Base-by-base conservation (phyloP, 805 yeast genomes). In the Candida xiaguanensis region DNA sequence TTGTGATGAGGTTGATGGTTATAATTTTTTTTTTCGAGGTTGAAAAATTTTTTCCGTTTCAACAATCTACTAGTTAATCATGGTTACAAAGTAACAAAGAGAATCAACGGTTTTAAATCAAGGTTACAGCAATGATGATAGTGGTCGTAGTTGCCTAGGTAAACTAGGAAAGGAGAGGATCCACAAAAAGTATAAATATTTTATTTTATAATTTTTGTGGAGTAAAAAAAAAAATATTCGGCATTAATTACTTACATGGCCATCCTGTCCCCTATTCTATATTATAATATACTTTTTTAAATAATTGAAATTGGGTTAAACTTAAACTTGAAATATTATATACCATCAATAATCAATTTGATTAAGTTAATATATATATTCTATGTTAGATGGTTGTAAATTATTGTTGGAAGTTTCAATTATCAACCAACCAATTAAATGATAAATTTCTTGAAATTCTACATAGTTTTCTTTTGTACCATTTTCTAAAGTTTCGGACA, bases 1-100 rank as follows among this genome's bases (percentile, higher is more conserved):
- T n/a, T n/a, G 34, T 20, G 34, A 31, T 31, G 34, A 31, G 33
- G 28, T 9, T 25, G 28, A 25, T 5, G 14, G 6, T 20, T 20
- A 7, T 20, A 7, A 7, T 20, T 20, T 20, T 20, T 20, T 20
- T 20, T 20, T n/a, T n/a, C n/a, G n/a, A n/a, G n/a, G 24, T 20
- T 20, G 9, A 20, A 20, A 20, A 20, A 7, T 20, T 20, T 20
- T 20, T 20, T 20, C 24, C 24, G n/a, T n/a, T n/a, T n/a, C n/a
- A n/a, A n/a, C n/a, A n/a, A n/a, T n/a, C n/a, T n/a, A n/a, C n/a
- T n/a, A n/a, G 24, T 20, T 20, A 9, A 20, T 20, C 24, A 20
- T 7, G 6, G 24, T 20, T 20, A 20, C 24, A 20, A 20, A 20
- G 24, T 7, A 20, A 20, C 24, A 20, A 20, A 20, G 24, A 20